Evolutionary conservation across 2,329 filamentous ascomycete genomes (phyloP).

Genomic region (Colletotrichum truncatum): DNA sequence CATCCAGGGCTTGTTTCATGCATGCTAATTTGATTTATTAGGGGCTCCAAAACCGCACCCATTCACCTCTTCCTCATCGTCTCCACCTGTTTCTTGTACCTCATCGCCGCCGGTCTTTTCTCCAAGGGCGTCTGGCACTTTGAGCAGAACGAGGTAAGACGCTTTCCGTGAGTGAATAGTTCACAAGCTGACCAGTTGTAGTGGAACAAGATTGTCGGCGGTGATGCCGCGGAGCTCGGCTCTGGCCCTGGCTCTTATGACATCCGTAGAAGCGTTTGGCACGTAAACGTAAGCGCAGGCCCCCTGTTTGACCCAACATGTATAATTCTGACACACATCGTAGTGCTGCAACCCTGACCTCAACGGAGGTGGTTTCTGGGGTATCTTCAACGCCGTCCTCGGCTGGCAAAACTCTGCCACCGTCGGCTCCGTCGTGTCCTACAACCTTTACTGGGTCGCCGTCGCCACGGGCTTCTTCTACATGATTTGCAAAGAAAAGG

Average conservation of each 20-base stretch:
- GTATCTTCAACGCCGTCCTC: constrained; percentile 76
- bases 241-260: constrained; percentile 80
- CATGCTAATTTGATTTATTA: constrained; percentile 52
- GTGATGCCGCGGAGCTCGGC: constrained; percentile 58
- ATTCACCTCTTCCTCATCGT: constrained; percentile 78
- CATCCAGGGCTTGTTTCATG: not conserved
- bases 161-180: not conserved
- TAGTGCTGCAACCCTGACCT: constrained; percentile 72
- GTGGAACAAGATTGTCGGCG: constrained; percentile 70
- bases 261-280: constrained; percentile 80
- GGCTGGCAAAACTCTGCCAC: constrained; percentile 58
- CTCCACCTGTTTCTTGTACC: constrained; percentile 82
- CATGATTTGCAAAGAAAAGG: constrained; percentile 31
- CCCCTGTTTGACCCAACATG: too few species aligned
- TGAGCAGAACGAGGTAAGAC: constrained; percentile 60
- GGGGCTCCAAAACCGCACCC: constrained; percentile 41
- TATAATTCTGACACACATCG: constrained; percentile 41
- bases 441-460: constrained; percentile 32
- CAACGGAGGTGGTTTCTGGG: constrained; percentile 75
- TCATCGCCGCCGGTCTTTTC: constrained; percentile 83
- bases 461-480: constrained; percentile 29
- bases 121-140: constrained; percentile 79
- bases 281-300: constrained; percentile 73
- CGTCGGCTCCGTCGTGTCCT: constrained; percentile 32
- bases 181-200: constrained; percentile 31